phyloP scores from a whole-genome alignment of 2,329 filamentous ascomycete species.

The Neofusicoccum cordaticola region DNA sequence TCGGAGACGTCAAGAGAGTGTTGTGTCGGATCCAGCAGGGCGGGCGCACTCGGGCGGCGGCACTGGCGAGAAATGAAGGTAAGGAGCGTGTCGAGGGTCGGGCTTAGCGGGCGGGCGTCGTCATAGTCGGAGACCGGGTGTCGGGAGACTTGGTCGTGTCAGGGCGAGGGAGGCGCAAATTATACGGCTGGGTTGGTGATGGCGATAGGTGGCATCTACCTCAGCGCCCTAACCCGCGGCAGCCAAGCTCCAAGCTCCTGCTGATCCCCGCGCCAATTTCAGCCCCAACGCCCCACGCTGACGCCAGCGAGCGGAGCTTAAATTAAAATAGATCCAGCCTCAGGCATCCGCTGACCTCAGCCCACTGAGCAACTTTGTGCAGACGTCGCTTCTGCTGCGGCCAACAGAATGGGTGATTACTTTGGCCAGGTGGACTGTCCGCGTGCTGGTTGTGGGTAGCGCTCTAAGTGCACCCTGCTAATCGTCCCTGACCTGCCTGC shows the following conservation, averaged over 20 bases:
- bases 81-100: background rate
- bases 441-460: background rate
- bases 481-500: background rate
- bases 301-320: background rate
- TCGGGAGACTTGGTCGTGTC: too few species aligned
- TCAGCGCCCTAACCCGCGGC: background rate
- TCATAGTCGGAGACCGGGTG: background rate
- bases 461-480: too few species aligned
- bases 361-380: background rate
- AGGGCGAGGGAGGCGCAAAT: background rate
- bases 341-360: background rate
- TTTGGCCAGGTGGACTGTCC: too few species aligned
- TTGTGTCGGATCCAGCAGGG: background rate
- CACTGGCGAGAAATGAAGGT: background rate
- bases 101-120: conserved; percentile 6
- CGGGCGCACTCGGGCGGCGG: background rate
- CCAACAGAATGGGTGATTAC: background rate
- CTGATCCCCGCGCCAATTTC: conserved; percentile 2
- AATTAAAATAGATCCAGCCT: conserved; percentile 11
- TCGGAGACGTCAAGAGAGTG: background rate
- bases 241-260: background rate
- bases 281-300: conserved; percentile 7
- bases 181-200: background rate
- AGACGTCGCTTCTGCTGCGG: background rate
- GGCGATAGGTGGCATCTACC: background rate